phyloP scores from a whole-genome alignment of 2,329 filamentous ascomycete genomes.

The Epichloe coenophiala region DNA sequence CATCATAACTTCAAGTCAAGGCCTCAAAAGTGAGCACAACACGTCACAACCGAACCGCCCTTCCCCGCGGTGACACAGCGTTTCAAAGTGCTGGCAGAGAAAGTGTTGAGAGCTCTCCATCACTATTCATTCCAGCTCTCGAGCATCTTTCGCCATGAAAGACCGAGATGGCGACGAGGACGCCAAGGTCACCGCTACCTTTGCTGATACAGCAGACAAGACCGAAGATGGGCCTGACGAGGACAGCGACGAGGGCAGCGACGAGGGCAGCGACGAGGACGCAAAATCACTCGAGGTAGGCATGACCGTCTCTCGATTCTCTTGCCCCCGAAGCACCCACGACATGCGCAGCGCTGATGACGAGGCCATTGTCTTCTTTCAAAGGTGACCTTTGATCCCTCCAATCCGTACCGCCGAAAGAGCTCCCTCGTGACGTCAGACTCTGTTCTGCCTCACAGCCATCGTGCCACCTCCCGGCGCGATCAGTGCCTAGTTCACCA shows the following conservation, averaged over 20 bases:
- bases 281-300: constrained; percentile 35
- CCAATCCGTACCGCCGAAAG: constrained; percentile 50
- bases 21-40: too few species aligned
- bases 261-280: constrained; percentile 30
- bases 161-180: constrained; percentile 11
- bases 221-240: background rate
- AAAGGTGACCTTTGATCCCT: constrained; percentile 49
- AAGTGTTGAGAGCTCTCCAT: too few species aligned
- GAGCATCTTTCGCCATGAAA: background rate
- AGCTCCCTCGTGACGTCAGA: constrained; percentile 48
- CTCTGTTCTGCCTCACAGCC: constrained; percentile 19
- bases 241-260: too few species aligned
- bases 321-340: background rate
- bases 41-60: background rate
- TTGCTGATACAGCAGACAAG: constrained; percentile 8
- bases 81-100: background rate
- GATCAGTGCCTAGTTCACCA: constrained; percentile 54
- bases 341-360: background rate
- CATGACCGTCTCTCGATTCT: background rate
- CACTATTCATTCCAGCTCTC: background rate
- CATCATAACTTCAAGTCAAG: too few species aligned
- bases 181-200: constrained; percentile 8
- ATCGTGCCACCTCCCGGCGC: constrained; percentile 14
- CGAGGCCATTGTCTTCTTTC: background rate
- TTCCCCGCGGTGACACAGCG: background rate